phyloP scores from a whole-genome alignment of 495 filamentous ascomycete genomes.

The Viridothelium virens region DNA sequence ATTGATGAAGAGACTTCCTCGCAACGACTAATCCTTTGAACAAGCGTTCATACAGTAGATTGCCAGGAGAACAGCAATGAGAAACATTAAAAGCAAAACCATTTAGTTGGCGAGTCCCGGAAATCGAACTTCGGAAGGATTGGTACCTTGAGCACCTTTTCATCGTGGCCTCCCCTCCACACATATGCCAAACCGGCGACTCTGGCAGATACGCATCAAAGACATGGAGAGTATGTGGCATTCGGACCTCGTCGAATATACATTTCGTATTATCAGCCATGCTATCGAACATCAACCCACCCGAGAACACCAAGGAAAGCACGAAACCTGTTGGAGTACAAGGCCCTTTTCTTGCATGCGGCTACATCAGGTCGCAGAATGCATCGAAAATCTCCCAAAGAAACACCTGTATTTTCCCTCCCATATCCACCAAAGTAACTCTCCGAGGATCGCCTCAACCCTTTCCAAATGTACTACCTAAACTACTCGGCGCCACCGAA shows the following conservation, averaged over 20 bases:
- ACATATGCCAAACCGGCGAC: no score
- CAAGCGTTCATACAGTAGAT: no score
- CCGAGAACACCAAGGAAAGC: not conserved
- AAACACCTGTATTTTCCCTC: not conserved
- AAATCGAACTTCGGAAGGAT: no score
- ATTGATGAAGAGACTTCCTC: not conserved
- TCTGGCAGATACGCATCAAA: no score
- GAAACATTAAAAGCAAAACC: no score
- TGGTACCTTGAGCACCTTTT: no score
- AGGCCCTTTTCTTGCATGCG: not conserved
- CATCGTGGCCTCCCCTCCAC: no score
- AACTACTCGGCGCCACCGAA: conserved; percentile 30
- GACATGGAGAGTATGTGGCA: no score
- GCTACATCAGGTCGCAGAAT: not conserved
- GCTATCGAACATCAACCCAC: not conserved
- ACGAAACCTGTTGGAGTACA: not conserved
- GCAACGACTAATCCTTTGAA: no score
- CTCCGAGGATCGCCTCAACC: not conserved
- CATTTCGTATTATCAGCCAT: not conserved
- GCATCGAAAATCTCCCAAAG: not conserved
- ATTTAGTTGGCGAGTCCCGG: no score
- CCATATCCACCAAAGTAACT: not conserved
- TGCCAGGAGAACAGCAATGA: no score
- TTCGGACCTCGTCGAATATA: not conserved
- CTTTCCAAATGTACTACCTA: conserved; percentile 28